These are phyloP conservation scores for Chytridium lagenaria DNA, from an alignment of 371 early-diverging fungal species.

Conservation along the genomic window DNA sequence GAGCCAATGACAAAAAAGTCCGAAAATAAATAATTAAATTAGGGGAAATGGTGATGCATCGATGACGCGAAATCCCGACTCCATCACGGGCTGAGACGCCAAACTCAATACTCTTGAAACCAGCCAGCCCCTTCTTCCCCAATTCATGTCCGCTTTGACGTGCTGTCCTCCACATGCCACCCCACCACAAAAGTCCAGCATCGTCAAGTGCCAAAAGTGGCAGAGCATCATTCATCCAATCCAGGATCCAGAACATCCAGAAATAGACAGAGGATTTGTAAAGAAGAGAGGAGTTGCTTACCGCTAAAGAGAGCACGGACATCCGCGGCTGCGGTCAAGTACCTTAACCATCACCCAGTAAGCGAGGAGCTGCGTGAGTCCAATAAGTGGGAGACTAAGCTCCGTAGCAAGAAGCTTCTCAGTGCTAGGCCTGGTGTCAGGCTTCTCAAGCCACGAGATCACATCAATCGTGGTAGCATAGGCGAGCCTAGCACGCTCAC, in stretches of 20 bases:
- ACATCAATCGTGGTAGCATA: constrained; percentile 88
- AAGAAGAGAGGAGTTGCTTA: constrained; percentile 21
- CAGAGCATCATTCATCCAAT: background rate
- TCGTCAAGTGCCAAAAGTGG: no score
- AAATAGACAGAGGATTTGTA: background rate
- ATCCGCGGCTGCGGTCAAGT: constrained; percentile 48
- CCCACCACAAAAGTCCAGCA: background rate
- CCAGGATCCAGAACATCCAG: background rate
- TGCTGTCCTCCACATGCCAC: no score
- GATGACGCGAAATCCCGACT: no score
- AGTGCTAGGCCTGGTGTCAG: constrained; percentile 83
- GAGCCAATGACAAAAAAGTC: no score
- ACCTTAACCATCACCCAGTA: constrained; percentile 81
- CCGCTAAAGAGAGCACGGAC: constrained; percentile 50
- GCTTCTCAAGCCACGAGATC: constrained; percentile 86
- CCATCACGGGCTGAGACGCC: no score
- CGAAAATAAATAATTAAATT: no score
- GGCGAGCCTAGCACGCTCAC: constrained; percentile 71
- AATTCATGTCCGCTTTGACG: no score
- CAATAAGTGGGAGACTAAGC: constrained; percentile 89
- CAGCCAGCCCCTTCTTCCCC: no score
- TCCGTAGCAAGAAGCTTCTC: constrained; percentile 84
- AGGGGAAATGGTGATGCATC: no score
- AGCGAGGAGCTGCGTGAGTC: constrained; percentile 83
- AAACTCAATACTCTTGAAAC: no score